phyloP scores from a whole-genome alignment of 768 basidiomycete species.

The Boletus tomentosulus region DNA sequence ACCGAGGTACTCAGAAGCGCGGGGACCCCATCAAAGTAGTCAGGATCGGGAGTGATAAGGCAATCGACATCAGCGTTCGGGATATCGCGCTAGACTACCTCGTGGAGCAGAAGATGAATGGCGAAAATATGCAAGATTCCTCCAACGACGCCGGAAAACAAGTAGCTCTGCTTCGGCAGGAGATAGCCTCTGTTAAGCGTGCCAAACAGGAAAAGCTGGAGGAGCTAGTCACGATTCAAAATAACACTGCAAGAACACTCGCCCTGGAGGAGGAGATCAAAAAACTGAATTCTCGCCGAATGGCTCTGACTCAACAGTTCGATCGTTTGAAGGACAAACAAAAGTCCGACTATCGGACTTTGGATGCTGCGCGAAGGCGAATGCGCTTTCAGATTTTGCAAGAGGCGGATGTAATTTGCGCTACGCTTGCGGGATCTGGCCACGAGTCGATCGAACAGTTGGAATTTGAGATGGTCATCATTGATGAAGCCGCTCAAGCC shows the following conservation, averaged over 20 bases:
- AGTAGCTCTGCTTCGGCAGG: constrained; percentile 54
- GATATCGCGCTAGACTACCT: constrained; percentile 86
- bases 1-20: constrained; percentile 51
- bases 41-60: constrained; percentile 75
- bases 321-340: constrained; percentile 80
- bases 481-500: constrained; percentile 97
- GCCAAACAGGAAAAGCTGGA: constrained; percentile 54
- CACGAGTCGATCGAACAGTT: constrained; percentile 79
- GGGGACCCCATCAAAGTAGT: constrained; percentile 73
- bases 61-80: constrained; percentile 74
- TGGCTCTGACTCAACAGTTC: constrained; percentile 59
- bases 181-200: constrained; percentile 67
- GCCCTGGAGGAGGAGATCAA: constrained; percentile 71
- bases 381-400: constrained; percentile 71
- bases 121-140: constrained; percentile 34
- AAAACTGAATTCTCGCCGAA: constrained; percentile 60
- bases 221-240: constrained; percentile 53
- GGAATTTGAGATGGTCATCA: constrained; percentile 93
- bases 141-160: constrained; percentile 54
- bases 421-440: constrained; percentile 89
- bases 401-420: constrained; percentile 91
- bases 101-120: constrained; percentile 70
- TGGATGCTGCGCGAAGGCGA: constrained; percentile 76
- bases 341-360: constrained; percentile 72
- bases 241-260: constrained; percentile 50